phyloP scores from a whole-genome alignment of 805 yeast species.

The Nakazawaea anatomiae region DNA sequence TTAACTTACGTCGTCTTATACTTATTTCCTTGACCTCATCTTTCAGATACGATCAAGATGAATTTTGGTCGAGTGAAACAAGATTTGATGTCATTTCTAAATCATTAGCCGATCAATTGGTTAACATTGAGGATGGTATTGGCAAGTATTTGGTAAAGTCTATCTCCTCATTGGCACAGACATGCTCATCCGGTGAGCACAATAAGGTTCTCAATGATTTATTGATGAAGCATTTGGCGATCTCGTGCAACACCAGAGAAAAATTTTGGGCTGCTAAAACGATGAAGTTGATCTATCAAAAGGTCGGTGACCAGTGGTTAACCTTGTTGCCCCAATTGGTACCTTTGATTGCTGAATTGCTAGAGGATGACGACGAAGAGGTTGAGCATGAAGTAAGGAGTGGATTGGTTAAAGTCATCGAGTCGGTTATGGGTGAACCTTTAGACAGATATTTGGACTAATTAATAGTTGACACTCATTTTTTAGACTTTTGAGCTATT shows the following conservation, averaged over 20 bases:
- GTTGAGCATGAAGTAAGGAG: slow-evolving; percentile 89
- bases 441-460: slow-evolving; percentile 71
- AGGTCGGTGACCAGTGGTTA: slow-evolving; percentile 94
- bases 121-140: slow-evolving; percentile 61
- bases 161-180: slow-evolving; percentile 63
- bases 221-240: slow-evolving; percentile 62
- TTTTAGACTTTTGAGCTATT: too few relatives aligned
- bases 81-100: slow-evolving; percentile 70
- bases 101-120: slow-evolving; percentile 61
- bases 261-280: slow-evolving; percentile 78
- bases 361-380: slow-evolving; percentile 93
- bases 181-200: slow-evolving; percentile 59
- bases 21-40: slow-evolving; percentile 71
- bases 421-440: slow-evolving; percentile 90
- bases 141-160: slow-evolving; percentile 81
- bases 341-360: slow-evolving; percentile 89
- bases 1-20: slow-evolving; percentile 65
- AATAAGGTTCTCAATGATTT: slow-evolving; percentile 68
- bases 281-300: slow-evolving; percentile 76
- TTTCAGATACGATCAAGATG: slow-evolving; percentile 86
- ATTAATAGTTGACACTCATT: neutral
- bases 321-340: slow-evolving; percentile 87
- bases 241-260: slow-evolving; percentile 48
- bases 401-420: slow-evolving; percentile 87
- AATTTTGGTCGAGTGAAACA: slow-evolving; percentile 87